Evolutionary conservation across 1,139 yeast species (phyloP), one percentile per base, ranked within the genome.

Genomic region (Geotrichum restrictum): DNA sequence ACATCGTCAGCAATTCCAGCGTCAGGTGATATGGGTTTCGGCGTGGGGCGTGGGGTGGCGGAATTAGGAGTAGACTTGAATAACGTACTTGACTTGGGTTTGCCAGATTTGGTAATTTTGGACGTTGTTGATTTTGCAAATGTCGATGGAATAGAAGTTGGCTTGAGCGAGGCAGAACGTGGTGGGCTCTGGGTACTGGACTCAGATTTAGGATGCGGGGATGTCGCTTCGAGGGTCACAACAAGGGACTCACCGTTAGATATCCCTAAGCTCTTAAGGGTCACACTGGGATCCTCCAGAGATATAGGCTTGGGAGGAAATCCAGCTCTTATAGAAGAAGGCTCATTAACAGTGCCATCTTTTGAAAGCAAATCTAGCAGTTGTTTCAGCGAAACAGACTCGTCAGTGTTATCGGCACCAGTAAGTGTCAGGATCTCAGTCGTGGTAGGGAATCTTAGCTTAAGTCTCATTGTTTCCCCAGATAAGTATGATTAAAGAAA

Each of bases 241-340:
- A 74, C 65, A 14, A 83, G 61, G 60, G 79, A 83, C 54, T 84
- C 89, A 1, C 88, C 88, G 54, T 76, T 72, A 40, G 73, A 67
- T 13, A 83, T 70, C 1, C 81, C 82, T 11, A 76, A 59, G 5
- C 70, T 74, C 1, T 59, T 62, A 2, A 81, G 60, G 1, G 62
- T 54, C 6, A 52, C 56, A n/a, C 32, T 14, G 1, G 52, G 43
- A 40, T 64, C 64, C 0, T 56, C 45, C 14, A 76, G 54, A 19
- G 69, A 72, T 1, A 83, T 57, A 2, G 69, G 58, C 57, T 71
- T 75, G 0, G 87, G 87, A 1, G 91, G 91, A 59, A 78, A 83
- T 10, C 89, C 91, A 29, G 63, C 68, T 56, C 77, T 76, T 48
- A 83, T 66, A 44, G n/a, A 53, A 41, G 44, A 59, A 36, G 29